These are phyloP conservation scores for Mycosphaerella arachidis DNA, from an alignment of 2,329 filamentous ascomycete species.

Conservation along the genomic window DNA sequence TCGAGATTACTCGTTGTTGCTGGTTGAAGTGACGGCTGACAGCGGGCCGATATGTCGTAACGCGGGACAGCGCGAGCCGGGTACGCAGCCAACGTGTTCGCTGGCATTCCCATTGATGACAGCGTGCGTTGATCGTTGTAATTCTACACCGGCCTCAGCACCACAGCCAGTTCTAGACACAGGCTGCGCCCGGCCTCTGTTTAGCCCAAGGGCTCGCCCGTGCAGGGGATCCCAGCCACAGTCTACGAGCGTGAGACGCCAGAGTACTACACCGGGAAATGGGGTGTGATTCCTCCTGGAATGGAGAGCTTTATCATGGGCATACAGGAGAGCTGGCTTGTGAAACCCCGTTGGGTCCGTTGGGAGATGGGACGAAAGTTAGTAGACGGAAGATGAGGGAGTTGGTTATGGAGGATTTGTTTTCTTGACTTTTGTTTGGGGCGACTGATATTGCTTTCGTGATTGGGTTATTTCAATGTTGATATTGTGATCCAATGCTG, in stretches of 20 bases:
- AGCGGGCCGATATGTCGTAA: no score
- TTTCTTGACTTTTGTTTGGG: neutral
- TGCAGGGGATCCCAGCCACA: conserved; percentile 4
- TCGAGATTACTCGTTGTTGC: no score
- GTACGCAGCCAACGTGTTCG: no score
- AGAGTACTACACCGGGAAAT: conserved; percentile 7
- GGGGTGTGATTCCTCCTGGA: conserved; percentile 4
- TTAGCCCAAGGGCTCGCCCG: conserved; percentile 19
- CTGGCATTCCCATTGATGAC: no score
- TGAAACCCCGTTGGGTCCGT: conserved; percentile 8
- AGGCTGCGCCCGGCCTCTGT: conserved; percentile 14
- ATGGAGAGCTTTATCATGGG: conserved; percentile 9
- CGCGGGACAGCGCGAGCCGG: no score
- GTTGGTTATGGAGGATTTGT: conserved; percentile 16
- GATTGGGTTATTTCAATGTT: no score
- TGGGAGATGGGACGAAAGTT: conserved; percentile 11
- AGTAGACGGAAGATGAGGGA: conserved; percentile 14
- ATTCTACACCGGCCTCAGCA: neutral
- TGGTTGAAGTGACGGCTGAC: no score
- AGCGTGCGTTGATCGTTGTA: neutral
- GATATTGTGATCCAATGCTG: neutral
- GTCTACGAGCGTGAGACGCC: conserved; percentile 16
- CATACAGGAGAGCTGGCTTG: conserved; percentile 14
- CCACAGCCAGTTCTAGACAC: conserved; percentile 9
- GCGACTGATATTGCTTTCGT: neutral